Evolutionary conservation across 2,329 filamentous ascomycete species (phyloP).

Genomic region (Rosellinia necatrix): DNA sequence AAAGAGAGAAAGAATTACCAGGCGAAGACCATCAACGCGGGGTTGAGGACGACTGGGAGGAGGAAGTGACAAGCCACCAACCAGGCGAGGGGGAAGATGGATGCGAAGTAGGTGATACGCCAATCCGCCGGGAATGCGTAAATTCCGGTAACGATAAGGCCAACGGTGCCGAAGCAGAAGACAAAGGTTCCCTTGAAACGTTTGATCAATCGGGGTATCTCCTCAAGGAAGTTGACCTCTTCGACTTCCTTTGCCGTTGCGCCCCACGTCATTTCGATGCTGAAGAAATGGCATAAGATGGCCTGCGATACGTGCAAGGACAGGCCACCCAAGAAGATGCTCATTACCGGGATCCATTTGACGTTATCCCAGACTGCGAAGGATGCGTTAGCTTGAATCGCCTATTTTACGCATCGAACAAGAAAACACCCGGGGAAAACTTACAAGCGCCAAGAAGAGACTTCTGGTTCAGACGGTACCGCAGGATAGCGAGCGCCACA

Average conservation of each 20-base stretch:
- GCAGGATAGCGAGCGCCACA: conserved; percentile 58
- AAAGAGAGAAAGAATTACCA: conserved; percentile 47
- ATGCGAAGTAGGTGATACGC: conserved; percentile 61
- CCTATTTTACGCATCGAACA: not conserved
- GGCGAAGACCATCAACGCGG: conserved; percentile 66
- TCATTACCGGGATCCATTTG: conserved; percentile 51
- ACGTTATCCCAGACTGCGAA: conserved; percentile 56
- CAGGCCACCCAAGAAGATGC: conserved; percentile 50
- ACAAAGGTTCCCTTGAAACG: conserved; percentile 43
- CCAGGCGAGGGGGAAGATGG: conserved; percentile 61
- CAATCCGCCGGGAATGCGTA: conserved; percentile 47
- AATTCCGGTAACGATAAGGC: conserved; percentile 38
- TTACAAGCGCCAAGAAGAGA: conserved; percentile 50
- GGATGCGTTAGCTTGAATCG: conserved; percentile 3
- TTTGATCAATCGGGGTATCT: conserved; percentile 39
- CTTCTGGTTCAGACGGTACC: conserved; percentile 61
- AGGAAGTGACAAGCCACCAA: conserved; percentile 60
- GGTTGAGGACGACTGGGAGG: conserved; percentile 64
- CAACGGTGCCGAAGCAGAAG: conserved; percentile 36
- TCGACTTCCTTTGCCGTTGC: conserved; percentile 43
- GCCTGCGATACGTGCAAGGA: conserved; percentile 49
- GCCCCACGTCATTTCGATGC: conserved; percentile 48
- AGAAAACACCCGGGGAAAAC: conserved; percentile 21
- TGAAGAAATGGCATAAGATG: conserved; percentile 48
- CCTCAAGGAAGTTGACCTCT: conserved; percentile 42